A percentile compares a stretch with the other conserved stretches of the same genome.
Conservation (phyloP, 2,329 filamentous ascomycete species). For the Teratosphaeria pseudoeucalypti region DNA sequence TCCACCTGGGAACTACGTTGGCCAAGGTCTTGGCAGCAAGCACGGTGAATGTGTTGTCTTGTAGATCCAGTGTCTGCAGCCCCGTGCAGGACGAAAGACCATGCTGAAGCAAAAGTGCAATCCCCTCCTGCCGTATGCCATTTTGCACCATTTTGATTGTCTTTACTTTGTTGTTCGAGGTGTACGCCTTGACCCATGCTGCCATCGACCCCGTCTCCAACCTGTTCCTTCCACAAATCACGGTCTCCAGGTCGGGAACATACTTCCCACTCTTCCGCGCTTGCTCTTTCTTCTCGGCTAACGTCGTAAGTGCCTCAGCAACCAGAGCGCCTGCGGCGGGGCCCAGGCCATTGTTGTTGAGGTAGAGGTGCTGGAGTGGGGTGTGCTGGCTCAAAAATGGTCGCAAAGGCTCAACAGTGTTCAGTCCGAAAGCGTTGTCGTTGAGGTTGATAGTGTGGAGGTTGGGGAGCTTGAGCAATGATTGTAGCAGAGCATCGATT, state of each 20-base stretch:
- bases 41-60: constrained; percentile 94
- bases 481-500: constrained; percentile 71
- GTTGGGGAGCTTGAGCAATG: constrained; percentile 73
- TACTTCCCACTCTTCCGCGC: constrained; percentile 57
- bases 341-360: constrained; percentile 97
- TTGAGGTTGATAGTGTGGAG: constrained; percentile 90
- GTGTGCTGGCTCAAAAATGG: constrained; percentile 82
- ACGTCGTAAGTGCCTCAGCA: constrained; percentile 72
- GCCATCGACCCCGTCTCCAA: constrained; percentile 94
- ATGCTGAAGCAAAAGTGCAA: constrained; percentile 66
- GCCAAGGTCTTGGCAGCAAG: constrained; percentile 70
- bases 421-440: constrained; percentile 95
- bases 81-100: constrained; percentile 61
- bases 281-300: constrained; percentile 74
- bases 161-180: constrained; percentile 68
- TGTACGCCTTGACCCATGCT: constrained; percentile 83
- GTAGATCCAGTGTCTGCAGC: constrained; percentile 73
- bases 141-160: constrained; percentile 97
- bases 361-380: constrained; percentile 83
- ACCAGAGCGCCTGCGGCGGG: constrained; percentile 82
- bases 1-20: constrained; percentile 64
- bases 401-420: constrained; percentile 84
- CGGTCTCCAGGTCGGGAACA: constrained; percentile 81
- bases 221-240: constrained; percentile 91
- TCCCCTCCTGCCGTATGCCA: constrained; percentile 89